These are phyloP conservation scores for Daldinia childiae DNA, from an alignment of 495 filamentous ascomycete genomes.

Conservation along the genomic window DNA sequence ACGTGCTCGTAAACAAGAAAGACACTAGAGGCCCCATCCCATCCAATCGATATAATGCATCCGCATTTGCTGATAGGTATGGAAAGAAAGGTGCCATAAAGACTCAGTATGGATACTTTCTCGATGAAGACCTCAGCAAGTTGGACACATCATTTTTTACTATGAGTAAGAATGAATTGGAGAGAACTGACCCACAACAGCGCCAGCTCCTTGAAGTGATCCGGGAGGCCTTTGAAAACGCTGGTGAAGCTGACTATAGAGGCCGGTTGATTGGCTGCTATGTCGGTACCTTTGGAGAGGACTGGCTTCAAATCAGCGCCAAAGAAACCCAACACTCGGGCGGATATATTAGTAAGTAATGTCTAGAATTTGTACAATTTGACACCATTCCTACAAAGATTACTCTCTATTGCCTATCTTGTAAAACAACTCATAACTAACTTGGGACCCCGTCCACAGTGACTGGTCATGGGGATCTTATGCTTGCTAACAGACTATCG, in stretches of 20 bases:
- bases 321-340: background rate
- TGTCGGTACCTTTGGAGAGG: constrained; percentile 57
- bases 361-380: no score
- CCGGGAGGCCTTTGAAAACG: constrained; percentile 55
- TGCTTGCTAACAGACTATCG: constrained; percentile 65
- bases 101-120: constrained; percentile 40
- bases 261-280: constrained; percentile 59
- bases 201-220: constrained; percentile 60
- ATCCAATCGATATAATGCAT: constrained; percentile 46
- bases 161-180: constrained; percentile 54
- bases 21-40: constrained; percentile 47
- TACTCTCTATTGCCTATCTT: no score
- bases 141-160: constrained; percentile 53
- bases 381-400: no score
- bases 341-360: background rate
- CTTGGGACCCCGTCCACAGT: constrained; percentile 25
- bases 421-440: constrained; percentile 26
- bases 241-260: constrained; percentile 56
- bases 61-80: constrained; percentile 41
- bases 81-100: constrained; percentile 2
- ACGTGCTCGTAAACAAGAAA: constrained; percentile 43
- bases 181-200: constrained; percentile 62
- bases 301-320: constrained; percentile 34
- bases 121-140: constrained; percentile 41
- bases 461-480: constrained; percentile 47